Evolutionary conservation across 305 asterid genomes (phyloP), one percentile per base, ranked within the genome.

Genomic region (Ajuga reptans): DNA sequence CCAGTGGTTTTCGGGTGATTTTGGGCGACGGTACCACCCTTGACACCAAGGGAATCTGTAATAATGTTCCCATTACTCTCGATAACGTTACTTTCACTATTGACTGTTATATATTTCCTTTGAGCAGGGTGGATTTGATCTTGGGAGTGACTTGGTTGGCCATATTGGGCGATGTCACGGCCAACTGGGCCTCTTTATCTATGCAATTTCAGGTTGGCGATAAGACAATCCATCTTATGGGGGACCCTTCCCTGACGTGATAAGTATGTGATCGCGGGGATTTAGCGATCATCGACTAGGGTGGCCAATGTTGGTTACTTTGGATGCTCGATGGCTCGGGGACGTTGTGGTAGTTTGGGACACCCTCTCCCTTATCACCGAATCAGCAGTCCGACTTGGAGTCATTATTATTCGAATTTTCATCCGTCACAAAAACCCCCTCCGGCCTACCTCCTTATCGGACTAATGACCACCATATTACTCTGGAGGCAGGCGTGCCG

Each of bases 191-290:
- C 0, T 5, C 9, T 0, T 49, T 49, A 49, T 0, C 54, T 1
- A 49, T 49, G 54, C 4, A 6, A 5, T 49, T 49, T 16, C 9
- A 15, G 3, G 9, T 49, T 1, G 27, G 0, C 4, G 10, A 3
- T 0, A 5, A 1, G 0, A 1, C 10, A 1, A 5, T 14, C 0
- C 2, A 27, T 0, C 0, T 49, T 1, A 0, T 0, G 0, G 54
- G 27, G 0, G 54, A 49, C 10, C 54, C 54, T 0, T 49, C 54
- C 3, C 24, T 49, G 3, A 49, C 54, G 0, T 27, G 54, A 0
- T 5, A 15, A 9, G 10, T 10, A 0, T 15, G 54, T 7, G 10
- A n/a, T n/a, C 1, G 9, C 10, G 6, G 15, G 10, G 10, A 49
- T 1, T 6, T 49, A n/a, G n/a, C n/a, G n/a, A n/a, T n/a, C n/a